Base-by-base conservation (phyloP, 2,329 filamentous ascomycete genomes). In the Rhynchosporium secalis region DNA sequence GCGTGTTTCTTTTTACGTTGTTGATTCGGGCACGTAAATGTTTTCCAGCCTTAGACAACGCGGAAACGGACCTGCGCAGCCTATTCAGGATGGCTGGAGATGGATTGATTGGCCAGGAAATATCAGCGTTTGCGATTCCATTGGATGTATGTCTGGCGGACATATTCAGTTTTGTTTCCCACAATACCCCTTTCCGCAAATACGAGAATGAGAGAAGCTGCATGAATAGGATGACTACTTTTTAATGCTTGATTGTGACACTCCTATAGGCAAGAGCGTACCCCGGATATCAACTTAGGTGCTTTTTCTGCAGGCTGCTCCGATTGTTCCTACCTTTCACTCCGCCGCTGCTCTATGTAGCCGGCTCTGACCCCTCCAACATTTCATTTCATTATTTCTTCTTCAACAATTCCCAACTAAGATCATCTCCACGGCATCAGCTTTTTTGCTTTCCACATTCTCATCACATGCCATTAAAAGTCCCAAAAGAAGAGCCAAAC, bases 21-120 rank as follows among this genome's bases (percentile, higher is more conserved):
- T 15, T 20, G n/a, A 41, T 6, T 29, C 7, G 51, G 33, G 51
- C 33, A 54, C 10, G 33, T 38, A 52, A 54, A 29, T n/a, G 33
- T 40, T 15, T 54, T 54, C 33, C 20, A 54, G 51, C 51, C 51
- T 33, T 54, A 41, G 51, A 33, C 40, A 33, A 54, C 51, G 51
- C 40, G 51, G 12, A 40, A 33, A 54, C 26, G 20, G 12, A 54
- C 51, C 51, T 26, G 47, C 43, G n/a, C 43, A 46, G 26, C 43
- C 15, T 46, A 46, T 46, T n/a, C 43, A 46, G 43, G n/a, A 46
- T n/a, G 51, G 36, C 38, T 54, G 51, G 36, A 38, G 36, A 38
- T 33, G 51, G 51, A 26, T 33, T 54, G 51, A 54, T 33, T 33
- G 40, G 36, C 10, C 51, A 54, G 8, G 38, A 54, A 54, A 54